Percentiles rank a stretch among this genome's conserved stretches.
phyloP scores from a whole-genome alignment of 2,329 filamentous ascomycete genomes.

The Penicillium frequentans region DNA sequence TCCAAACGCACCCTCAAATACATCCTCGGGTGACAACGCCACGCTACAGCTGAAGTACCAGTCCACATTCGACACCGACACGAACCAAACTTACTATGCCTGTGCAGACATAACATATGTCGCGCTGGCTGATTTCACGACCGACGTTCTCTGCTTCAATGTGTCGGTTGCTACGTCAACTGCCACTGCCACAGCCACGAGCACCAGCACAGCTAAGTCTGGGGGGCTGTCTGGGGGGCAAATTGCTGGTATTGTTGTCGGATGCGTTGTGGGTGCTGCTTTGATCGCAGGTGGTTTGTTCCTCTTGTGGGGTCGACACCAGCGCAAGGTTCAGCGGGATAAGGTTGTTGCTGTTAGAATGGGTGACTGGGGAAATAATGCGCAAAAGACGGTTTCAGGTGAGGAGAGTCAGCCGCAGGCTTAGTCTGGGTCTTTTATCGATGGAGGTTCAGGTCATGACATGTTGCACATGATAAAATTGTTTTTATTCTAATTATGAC shows the following conservation, averaged over 20 bases:
- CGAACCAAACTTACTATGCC: conserved; percentile 48
- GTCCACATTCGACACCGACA: conserved; percentile 42
- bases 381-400: conserved; percentile 1
- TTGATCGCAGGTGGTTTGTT: conserved; percentile 20
- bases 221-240: conserved; percentile 39
- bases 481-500: background rate
- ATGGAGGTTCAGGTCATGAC: too few species aligned
- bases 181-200: conserved; percentile 12
- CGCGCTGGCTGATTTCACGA: conserved; percentile 39
- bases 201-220: conserved; percentile 11
- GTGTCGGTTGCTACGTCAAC: conserved; percentile 36
- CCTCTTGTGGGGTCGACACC: conserved; percentile 8
- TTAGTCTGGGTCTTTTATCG: background rate
- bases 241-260: conserved; percentile 46
- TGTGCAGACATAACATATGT: conserved; percentile 51
- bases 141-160: conserved; percentile 49
- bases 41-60: conserved; percentile 49
- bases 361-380: conserved; percentile 5
- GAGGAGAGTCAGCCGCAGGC: background rate
- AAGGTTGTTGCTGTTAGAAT: conserved; percentile 12
- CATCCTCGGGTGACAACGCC: conserved; percentile 43
- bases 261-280: conserved; percentile 20
- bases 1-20: conserved; percentile 33
- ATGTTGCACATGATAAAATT: too few species aligned
- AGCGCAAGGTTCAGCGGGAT: conserved; percentile 8